These are phyloP conservation scores for Magnolia officinalis DNA, from an alignment of 164 flowering plant species.

Conservation along the genomic window DNA sequence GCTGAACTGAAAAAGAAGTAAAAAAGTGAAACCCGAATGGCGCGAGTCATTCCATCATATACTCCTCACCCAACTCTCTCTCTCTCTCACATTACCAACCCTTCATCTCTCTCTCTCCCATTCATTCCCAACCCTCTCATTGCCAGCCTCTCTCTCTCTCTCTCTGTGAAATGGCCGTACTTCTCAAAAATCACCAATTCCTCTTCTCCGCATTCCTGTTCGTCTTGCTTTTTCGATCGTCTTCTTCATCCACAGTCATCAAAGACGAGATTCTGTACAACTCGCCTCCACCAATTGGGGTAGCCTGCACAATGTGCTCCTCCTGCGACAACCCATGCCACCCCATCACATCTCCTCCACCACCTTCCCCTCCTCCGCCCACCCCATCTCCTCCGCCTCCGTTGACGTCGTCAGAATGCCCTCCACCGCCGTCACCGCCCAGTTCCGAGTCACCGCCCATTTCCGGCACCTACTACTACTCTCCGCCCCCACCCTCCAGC, in stretches of 20 bases:
- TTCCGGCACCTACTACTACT: slow-evolving; percentile 22
- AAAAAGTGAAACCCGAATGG: neutral
- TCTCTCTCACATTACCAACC: neutral
- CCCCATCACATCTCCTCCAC: slow-evolving; percentile 32
- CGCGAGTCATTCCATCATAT: neutral
- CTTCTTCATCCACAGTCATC: slow-evolving; percentile 19
- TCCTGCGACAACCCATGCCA: slow-evolving; percentile 67
- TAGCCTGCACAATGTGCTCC: slow-evolving; percentile 71
- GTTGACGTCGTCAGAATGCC: neutral
- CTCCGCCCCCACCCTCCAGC: slow-evolving; percentile 47
- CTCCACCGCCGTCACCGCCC: slow-evolving; percentile 1
- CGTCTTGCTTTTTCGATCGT: slow-evolving; percentile 1
- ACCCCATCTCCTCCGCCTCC: slow-evolving; percentile 10
- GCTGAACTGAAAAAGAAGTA: neutral
- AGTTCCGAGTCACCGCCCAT: slow-evolving; percentile 24
- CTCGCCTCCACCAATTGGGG: slow-evolving; percentile 9
- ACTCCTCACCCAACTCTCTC: neutral
- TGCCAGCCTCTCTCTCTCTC: neutral
- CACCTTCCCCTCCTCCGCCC: slow-evolving; percentile 31
- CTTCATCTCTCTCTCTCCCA: too few species aligned
- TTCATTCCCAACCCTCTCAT: neutral
- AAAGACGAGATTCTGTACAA: neutral
- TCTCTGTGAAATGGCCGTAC: neutral
- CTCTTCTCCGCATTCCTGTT: slow-evolving; percentile 9
- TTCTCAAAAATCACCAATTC: neutral